Base-by-base conservation (phyloP, 352 stramenopile genomes). In the Phytopythium montanum region DNA sequence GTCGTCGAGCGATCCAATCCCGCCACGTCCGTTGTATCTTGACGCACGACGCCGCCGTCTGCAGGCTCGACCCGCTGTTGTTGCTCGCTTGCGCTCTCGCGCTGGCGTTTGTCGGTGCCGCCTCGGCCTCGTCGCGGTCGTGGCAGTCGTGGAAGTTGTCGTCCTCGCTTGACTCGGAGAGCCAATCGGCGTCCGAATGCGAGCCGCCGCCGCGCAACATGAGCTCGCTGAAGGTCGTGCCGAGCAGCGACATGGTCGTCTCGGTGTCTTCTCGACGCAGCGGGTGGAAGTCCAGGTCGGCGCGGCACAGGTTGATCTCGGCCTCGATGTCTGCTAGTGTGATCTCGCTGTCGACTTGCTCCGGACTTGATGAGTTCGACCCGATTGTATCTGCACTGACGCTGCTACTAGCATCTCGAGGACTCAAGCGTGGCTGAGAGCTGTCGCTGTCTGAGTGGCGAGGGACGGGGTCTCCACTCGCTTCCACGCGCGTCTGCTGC, bases 261-360 rank as follows among this genome's bases (percentile, higher is more conserved):
- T 77, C 73, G 16, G 65, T 73, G 39, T 75, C 68, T 5, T 44
- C 60, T 62, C 68, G 54, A 54, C 59, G 73, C 26, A 44, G 19
- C 26, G 53, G 53, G 8, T 50, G 18, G 13, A 26, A 33, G 18
- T 59, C 38, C 13, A 41, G 38, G 26, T 59, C 53, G 9, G 36
- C 23, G 2, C 25, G 36, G 36, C 38, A 59, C 5, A 59, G 26
- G 26, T 39, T 48, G 12, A 59, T 49, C 26, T 59, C 53, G 4
- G 36, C 19, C 23, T 59, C 53, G 13, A 50, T 34, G 18, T 59
- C 53, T 7, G 13, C 36, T 5, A 59, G 31, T 7, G 31, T 59
- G 38, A 49, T 38, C 14, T 50, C 23, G 36, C 16, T 36, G 23
- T 14, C 38, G 25, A 26, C 52, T 6, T 23, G 19, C 13, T 59